phyloP scores from a whole-genome alignment of 2,329 filamentous ascomycete species.

The Cercospora zeina region DNA sequence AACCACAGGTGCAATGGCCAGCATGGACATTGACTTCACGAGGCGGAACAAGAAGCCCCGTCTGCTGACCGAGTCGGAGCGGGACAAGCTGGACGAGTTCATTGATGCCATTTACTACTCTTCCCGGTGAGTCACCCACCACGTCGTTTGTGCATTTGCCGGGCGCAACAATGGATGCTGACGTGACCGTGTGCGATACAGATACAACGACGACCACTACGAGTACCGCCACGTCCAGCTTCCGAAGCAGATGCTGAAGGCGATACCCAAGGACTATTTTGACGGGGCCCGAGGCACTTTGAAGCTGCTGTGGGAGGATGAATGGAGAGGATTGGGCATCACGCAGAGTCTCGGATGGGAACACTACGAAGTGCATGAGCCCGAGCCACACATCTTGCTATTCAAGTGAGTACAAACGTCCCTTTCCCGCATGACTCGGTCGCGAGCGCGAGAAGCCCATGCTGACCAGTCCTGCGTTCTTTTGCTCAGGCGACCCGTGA shows the following conservation, averaged over 20 bases:
- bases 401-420: constrained; percentile 75
- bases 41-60: constrained; percentile 86
- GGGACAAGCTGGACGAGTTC: constrained; percentile 82
- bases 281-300: constrained; percentile 85
- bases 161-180: not conserved
- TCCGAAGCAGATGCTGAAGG: constrained; percentile 97
- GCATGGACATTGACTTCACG: constrained; percentile 70
- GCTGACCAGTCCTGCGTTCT: not conserved
- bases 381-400: constrained; percentile 94
- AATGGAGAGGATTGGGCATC: constrained; percentile 95
- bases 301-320: constrained; percentile 96
- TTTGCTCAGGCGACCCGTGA: constrained; percentile 28
- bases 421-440: not conserved
- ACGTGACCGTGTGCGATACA: constrained; percentile 44
- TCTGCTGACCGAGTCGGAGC: constrained; percentile 76
- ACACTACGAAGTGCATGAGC: constrained; percentile 98
- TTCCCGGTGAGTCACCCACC: constrained; percentile 63
- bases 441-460: not conserved
- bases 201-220: constrained; percentile 88
- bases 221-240: constrained; percentile 98
- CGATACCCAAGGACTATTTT: constrained; percentile 92
- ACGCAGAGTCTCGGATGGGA: constrained; percentile 99
- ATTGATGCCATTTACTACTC: constrained; percentile 96
- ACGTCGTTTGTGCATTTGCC: too few relatives aligned
- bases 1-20: constrained; percentile 21